Evolutionary conservation across 129 eudicot species (phyloP), one percentile per base, ranked within the genome.

Genomic region (Apium graveolens): DNA sequence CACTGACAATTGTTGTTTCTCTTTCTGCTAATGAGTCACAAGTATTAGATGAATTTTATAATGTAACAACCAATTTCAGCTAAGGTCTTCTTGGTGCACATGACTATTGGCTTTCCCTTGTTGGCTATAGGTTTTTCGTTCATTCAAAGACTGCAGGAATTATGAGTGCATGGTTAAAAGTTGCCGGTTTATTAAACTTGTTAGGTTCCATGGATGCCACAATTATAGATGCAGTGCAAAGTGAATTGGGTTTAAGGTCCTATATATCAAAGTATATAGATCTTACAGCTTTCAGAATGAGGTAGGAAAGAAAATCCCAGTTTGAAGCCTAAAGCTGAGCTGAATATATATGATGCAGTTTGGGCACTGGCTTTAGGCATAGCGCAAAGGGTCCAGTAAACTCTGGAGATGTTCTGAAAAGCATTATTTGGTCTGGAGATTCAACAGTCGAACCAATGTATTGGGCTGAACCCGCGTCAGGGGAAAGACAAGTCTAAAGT

Each of bases 391-490:
- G n/a, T n/a, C n/a, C n/a, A n/a, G n/a, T n/a, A n/a, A n/a, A n/a
- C n/a, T 75, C 82, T 1, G 84, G 79, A 24, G 72, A 65, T 53
- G 71, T 62, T 41, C 72, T 89, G 14, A 74, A 81, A 73, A 37
- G 77, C 27, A 87, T 89, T 49, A 84, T 84, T 74, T 91, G 92
- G 94, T 92, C 97, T 0, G 94, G 94, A 18, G 92, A 78, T 13
- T 37, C 74, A 14, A 37, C 74, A 2, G 9, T 38, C 57, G n/a
- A 57, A 2, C 94, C 94, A 1, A 87, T 63, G 48, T 91, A 91
- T 42, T 91, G 90, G 94, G 94, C 77, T 27, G 20, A 11, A 27
- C 70, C 88, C 9, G 24, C 82, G 32, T 82, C 53, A 10, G 85
- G 82, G 16, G 70, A 77, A 69, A 84, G 78, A 24, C 37, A 3